phyloP scores from a whole-genome alignment of 2,329 filamentous ascomycete genomes.

The Microcyclospora tardicrescens region DNA sequence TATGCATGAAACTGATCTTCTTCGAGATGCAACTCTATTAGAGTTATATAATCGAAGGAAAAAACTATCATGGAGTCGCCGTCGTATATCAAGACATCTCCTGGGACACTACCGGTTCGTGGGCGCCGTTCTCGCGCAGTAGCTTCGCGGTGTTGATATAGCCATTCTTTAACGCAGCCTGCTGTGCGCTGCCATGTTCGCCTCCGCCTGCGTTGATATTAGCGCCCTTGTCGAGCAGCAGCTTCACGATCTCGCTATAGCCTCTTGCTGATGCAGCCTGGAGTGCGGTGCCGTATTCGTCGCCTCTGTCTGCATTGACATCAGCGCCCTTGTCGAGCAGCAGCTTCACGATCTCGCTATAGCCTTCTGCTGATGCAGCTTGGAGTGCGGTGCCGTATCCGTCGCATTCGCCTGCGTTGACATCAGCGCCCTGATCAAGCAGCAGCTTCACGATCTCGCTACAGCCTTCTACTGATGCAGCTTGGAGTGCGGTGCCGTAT shows the following conservation, averaged over 20 bases:
- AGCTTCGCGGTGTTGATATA: slow-evolving; percentile 1
- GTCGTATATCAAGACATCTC: too few species aligned
- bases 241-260: slow-evolving; percentile 1
- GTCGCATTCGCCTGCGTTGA: slow-evolving; percentile 2
- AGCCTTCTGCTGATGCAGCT: slow-evolving; percentile 7
- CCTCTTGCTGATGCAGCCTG: slow-evolving; percentile 4
- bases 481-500: slow-evolving; percentile 9
- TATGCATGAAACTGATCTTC: too few species aligned
- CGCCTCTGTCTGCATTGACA: slow-evolving; percentile 6
- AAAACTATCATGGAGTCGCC: too few species aligned
- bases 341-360: slow-evolving; percentile 11
- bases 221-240: slow-evolving; percentile 2
- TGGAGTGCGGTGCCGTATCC: slow-evolving; percentile 10
- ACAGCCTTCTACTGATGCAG: slow-evolving; percentile 7
- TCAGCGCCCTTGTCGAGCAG: slow-evolving; percentile 9
- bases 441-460: slow-evolving; percentile 11
- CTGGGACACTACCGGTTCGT: too few species aligned
- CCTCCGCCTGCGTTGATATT: slow-evolving; percentile 1
- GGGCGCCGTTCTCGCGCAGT: slow-evolving; percentile 1
- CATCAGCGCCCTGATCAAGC: neutral
- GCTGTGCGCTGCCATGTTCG: slow-evolving; percentile 1
- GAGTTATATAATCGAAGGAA: too few species aligned
- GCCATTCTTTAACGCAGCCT: slow-evolving; percentile 1
- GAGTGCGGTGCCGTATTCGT: slow-evolving; percentile 3
- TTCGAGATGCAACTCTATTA: too few species aligned